Percentiles rank a stretch among this genome's conserved stretches.
These are phyloP conservation scores for Fusarium gaditjirri DNA, from an alignment of 2,329 filamentous ascomycete genomes.

Conservation along the genomic window DNA sequence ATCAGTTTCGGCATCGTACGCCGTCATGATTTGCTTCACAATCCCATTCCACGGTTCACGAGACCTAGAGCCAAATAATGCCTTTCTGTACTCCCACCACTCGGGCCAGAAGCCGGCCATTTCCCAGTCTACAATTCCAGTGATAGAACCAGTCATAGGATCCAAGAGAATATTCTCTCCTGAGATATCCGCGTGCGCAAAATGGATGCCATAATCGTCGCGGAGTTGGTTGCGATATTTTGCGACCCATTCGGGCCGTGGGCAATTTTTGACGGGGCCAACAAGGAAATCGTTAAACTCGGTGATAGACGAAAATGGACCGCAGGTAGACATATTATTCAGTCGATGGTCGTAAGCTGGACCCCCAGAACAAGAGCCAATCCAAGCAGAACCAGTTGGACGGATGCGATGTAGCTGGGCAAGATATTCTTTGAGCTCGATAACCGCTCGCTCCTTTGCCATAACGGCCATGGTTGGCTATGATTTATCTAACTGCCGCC, in stretches of 20 bases:
- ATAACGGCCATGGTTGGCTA: background rate
- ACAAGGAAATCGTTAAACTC: background rate
- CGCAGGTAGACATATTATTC: background rate
- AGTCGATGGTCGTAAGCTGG: background rate
- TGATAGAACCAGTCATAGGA: background rate
- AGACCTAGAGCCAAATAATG: constrained; percentile 23
- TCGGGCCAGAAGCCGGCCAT: constrained; percentile 46
- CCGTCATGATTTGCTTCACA: background rate
- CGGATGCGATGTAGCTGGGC: background rate
- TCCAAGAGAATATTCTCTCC: constrained; percentile 39
- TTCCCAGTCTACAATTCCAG: constrained; percentile 42
- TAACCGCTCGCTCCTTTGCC: background rate
- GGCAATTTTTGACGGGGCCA: background rate
- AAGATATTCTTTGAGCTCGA: background rate
- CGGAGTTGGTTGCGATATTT: constrained; percentile 26
- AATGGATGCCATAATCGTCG: constrained; percentile 31
- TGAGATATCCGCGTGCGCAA: constrained; percentile 41
- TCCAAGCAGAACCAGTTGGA: background rate
- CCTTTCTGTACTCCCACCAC: constrained; percentile 47
- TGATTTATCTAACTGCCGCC: background rate
- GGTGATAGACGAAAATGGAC: background rate
- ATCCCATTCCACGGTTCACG: constrained; percentile 30
- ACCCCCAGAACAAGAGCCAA: background rate
- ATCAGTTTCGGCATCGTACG: no score
- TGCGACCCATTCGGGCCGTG: background rate